Evolutionary conservation across 1,284 basidiomycete genomes (phyloP).

Genomic region (Pholiota adiposa): DNA sequence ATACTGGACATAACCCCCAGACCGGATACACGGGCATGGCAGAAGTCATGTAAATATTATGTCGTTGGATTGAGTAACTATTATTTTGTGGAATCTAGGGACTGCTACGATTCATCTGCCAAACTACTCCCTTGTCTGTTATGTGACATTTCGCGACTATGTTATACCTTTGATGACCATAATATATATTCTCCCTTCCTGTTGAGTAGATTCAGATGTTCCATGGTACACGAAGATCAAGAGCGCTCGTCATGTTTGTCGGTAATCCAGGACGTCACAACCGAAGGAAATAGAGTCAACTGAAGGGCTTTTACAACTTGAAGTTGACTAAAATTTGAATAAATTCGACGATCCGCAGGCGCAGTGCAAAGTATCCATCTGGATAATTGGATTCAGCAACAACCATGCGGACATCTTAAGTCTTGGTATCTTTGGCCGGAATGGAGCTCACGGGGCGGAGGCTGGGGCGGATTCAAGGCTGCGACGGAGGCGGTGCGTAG

Average conservation of each 20-base stretch:
- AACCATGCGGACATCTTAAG: too few relatives aligned
- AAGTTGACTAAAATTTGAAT: too few relatives aligned
- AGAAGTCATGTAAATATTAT: conserved; percentile 5
- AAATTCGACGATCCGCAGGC: too few relatives aligned
- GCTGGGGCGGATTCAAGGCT: not conserved
- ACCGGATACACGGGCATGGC: conserved; percentile 4
- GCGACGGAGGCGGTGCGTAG: not conserved
- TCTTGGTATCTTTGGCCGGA: not conserved
- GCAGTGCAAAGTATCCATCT: too few relatives aligned
- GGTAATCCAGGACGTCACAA: too few relatives aligned
- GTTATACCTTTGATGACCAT: not conserved
- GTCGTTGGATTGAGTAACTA: not conserved
- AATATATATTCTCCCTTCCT: not conserved
- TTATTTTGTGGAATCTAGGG: not conserved
- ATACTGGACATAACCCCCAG: not conserved
- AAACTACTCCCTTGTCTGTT: not conserved
- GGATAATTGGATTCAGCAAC: too few relatives aligned
- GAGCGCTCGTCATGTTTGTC: too few relatives aligned
- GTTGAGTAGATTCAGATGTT: not conserved
- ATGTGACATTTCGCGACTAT: not conserved
- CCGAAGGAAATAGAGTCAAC: too few relatives aligned
- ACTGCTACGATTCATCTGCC: not conserved
- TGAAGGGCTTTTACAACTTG: too few relatives aligned
- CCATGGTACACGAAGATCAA: too few relatives aligned
- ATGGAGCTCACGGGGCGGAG: not conserved